Percentiles rank a stretch among this genome's conserved stretches.
These are phyloP conservation scores for Saccharomycopsis synnaedendra DNA, from an alignment of 805 yeast species.

Conservation along the genomic window DNA sequence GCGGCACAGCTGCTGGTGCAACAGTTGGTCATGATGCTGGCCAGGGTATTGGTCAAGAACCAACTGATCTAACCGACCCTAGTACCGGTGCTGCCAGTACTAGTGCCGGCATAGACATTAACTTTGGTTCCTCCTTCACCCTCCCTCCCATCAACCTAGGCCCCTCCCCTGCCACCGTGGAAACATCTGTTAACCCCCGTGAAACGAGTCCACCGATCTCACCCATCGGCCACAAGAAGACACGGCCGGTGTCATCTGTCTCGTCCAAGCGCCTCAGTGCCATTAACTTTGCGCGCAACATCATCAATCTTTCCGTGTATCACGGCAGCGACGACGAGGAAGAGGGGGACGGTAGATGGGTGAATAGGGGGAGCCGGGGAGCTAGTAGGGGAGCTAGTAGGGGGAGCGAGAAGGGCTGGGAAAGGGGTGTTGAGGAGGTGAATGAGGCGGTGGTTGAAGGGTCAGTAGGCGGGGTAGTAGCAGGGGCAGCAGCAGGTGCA, in stretches of 20 bases:
- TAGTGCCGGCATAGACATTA: too few species aligned
- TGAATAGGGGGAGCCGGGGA: background rate
- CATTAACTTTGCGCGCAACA: constrained; percentile 8
- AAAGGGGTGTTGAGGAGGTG: background rate
- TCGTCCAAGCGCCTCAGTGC: constrained; percentile 10
- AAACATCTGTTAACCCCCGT: too few species aligned
- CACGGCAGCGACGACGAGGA: constrained; percentile 10
- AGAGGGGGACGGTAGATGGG: background rate
- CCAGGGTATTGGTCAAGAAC: too few species aligned
- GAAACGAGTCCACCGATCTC: background rate
- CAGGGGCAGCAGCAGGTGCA: background rate
- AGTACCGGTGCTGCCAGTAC: too few species aligned
- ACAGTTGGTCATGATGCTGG: too few species aligned
- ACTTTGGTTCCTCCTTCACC: too few species aligned
- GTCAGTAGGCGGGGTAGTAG: background rate
- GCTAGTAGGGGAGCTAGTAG: background rate
- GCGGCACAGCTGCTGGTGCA: too few species aligned
- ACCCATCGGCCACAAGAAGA: background rate
- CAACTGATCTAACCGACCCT: too few species aligned
- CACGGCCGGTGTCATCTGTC: background rate
- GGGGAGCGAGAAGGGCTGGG: too few species aligned
- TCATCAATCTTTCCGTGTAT: constrained; percentile 14
- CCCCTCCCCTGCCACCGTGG: too few species aligned
- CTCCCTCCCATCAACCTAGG: too few species aligned
- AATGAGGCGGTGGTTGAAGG: background rate